These are phyloP conservation scores for Suillus clintonianus DNA, from an alignment of 768 basidiomycete genomes.

Conservation along the genomic window DNA sequence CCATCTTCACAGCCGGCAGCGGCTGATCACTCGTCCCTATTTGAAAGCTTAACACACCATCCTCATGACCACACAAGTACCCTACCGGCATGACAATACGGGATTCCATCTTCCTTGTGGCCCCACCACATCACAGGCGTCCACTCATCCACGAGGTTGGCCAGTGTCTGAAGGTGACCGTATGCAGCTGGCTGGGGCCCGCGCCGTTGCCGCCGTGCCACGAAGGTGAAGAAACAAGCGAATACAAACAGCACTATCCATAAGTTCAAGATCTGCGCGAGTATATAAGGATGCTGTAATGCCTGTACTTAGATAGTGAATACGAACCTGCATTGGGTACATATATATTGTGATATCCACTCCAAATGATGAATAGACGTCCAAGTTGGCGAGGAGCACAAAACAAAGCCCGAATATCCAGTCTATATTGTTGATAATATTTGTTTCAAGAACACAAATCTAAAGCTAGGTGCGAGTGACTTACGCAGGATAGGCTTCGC, in stretches of 20 bases:
- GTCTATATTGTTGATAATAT: constrained; percentile 6
- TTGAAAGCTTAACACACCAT: too few relatives aligned
- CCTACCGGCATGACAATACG: too few relatives aligned
- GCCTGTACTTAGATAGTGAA: neutral
- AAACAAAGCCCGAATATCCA: constrained; percentile 32
- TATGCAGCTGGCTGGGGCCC: constrained; percentile 32
- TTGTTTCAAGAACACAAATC: too few relatives aligned
- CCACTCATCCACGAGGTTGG: constrained; percentile 38
- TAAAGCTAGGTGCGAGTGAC: neutral
- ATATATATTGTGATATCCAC: neutral
- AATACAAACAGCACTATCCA: neutral
- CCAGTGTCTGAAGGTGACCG: constrained; percentile 35
- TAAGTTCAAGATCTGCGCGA: neutral
- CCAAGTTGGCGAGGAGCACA: too few relatives aligned
- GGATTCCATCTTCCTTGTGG: constrained; percentile 14
- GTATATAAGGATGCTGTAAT: neutral
- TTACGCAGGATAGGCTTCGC: constrained; percentile 29
- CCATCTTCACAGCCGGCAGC: too few relatives aligned
- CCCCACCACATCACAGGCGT: constrained; percentile 33
- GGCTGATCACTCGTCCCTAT: too few relatives aligned
- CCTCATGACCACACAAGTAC: too few relatives aligned
- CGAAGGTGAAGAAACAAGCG: neutral
- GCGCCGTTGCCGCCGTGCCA: constrained; percentile 4
- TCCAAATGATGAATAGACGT: too few relatives aligned
- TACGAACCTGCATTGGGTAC: neutral